Evolutionary conservation across 2,329 filamentous ascomycete species (phyloP), one percentile per base, ranked within the genome.

Genomic region (Alternaria postmessia): DNA sequence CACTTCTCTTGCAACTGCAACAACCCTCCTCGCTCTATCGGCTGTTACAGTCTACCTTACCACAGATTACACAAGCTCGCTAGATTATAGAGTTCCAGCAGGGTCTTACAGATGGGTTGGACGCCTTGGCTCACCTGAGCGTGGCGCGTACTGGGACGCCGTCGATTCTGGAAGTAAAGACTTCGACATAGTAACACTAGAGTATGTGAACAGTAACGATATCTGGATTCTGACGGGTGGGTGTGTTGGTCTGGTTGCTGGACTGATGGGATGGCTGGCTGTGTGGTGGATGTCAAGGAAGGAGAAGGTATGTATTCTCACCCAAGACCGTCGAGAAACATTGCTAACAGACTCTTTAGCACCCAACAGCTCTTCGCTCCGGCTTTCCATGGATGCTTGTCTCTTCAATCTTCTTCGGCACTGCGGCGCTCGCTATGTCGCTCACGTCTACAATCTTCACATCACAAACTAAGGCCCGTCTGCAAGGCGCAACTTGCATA

Each of bases 1-100:
- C 46, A 57, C 12, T 0, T 38, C 47, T 28, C 46, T 57, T 18
- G 18, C 51, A 3, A 24, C 54, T 0, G 46, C 54, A 7, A 24
- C 49, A 11, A 32, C 34, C 18, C 54, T 57, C 20, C 6, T 57
- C 4, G 54, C 16, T 20, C 54, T 57, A 9, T 57, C 54, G 5
- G 18, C 34, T 18, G 12, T 28, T 12, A 43, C 46, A 24, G 14
- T 57, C 20, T 44, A 44, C 11, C 47, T 51, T 22, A 44, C 30
- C 3, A 42, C 36, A 16, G 36, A 57, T 32, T 48, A 38, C 14
- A 34, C 39, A 9, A 28, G 34, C n/a, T 43, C 39, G 4, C 28
- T 57, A 30, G 28, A 48, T 2, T 30, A 28, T 1, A 24, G 32
- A 18, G 28, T 44, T 14, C 54, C 54, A 7, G 22, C 7, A 24